Evolutionary conservation across 257 asterid genomes (phyloP), one percentile per base, ranked within the genome.

Genomic region (Thymus mandschuricus): DNA sequence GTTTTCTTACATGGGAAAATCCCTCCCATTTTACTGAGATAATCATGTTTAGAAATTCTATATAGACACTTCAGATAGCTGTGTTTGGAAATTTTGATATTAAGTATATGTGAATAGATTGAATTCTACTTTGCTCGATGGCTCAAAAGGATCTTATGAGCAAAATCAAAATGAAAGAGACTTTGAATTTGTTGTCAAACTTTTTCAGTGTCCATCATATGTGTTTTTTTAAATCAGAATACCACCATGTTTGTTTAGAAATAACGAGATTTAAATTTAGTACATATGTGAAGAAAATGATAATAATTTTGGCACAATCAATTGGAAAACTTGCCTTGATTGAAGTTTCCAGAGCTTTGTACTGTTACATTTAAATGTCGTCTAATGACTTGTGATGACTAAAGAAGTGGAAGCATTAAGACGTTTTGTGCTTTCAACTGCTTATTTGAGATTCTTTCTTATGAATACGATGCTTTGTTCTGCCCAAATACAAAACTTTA

Each of bases 281-380:
- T 21, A 21, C 48, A 1, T 61, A 54, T 13, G 68, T 27, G 10
- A 31, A 46, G 76, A 41, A 35, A 58, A n/a, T 64, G 69, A 52
- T 48, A 15, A 49, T 51, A 21, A 34, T 38, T 57, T 3, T 30
- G 62, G 7, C 63, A 30, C 33, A n/a, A 41, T 28, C 15, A 9
- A 79, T 43, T 67, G 79, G n/a, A 30, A 66, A 59, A 61, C 51
- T 67, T 10, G 29, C 66, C 44, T 60, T 46, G 55, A 6, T 31
- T 52, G 60, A 45, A 68, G 21, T 49, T 63, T 75, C 48, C 64
- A 60, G 44, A 46, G 44, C 29, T 63, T 78, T 68, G 7, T 30
- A 41, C 28, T 40, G 45, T 68, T 38, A 52, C 54, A 60, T 55
- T 66, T 45, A 60, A 60, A 10, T 70, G 21, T 34, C 10, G 7